Evolutionary conservation across 148 eudicot genomes (phyloP), one percentile per base, ranked within the genome.

Genomic region (Vaccinium corymbosum): DNA sequence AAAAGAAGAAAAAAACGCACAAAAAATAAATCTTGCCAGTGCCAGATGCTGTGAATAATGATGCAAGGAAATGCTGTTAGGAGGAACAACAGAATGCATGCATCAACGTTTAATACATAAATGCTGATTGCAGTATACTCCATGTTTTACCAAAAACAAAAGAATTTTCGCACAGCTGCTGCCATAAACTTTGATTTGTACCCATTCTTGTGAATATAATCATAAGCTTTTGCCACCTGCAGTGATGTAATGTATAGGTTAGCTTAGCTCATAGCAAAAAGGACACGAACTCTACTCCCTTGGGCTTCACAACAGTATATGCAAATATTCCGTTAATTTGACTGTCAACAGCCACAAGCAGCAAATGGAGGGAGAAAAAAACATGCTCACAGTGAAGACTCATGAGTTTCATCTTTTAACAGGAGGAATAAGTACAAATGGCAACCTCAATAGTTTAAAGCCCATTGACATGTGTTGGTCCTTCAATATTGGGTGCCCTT

Each of bases 111-210:
- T 13, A 17, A 51, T 12, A 29, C 2, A 50, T 32, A 51, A 76
- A 22, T 51, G 57, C 57, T 25, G 11, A n/a, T n/a, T 20, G 29
- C 29, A n/a, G 79, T 6, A 76, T 49, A 14, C 10, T 50, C 57
- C 25, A 46, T 46, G 14, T 1, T 14, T 15, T 35, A 35, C 50
- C 50, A 72, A 72, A 38, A 72, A 14, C 19, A 35, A 20, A 27
- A 25, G 29, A 68, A 25, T 46, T 94, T 96, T 48, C 99, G 94
- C 83, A 96, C 93, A 51, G 99, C 95, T 81, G 97, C 95, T 7
- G 93, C 99, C 98, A 96, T 96, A 83, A 96, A 83, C 90, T 93
- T 96, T 49, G 99, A 92, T 83, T 96, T 94, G 81, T 93, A 85
- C 66, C 97, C 97, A 86, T 96, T 81, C 83, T 92, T 96, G 85